Evolutionary conservation across 2,329 filamentous ascomycete genomes (phyloP).

Genomic region (Volutella citrinella): DNA sequence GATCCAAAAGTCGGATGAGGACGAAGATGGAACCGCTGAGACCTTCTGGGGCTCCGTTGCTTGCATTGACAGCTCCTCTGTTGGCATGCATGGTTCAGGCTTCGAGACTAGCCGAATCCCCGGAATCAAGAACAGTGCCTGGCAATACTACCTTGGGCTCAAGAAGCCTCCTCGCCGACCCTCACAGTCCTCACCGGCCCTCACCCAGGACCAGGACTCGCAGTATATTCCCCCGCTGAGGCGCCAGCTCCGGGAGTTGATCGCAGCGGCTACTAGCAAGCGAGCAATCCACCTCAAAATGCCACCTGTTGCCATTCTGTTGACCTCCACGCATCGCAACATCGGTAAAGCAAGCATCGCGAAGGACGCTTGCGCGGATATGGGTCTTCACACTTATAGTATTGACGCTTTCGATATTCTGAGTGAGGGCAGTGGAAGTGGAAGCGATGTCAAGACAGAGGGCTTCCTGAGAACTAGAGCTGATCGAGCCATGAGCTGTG

Average conservation of each 20-base stretch:
- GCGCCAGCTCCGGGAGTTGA: slow-evolving; percentile 75
- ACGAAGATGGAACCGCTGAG: slow-evolving; percentile 59
- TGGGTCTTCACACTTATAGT: slow-evolving; percentile 83
- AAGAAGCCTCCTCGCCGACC: slow-evolving; percentile 58
- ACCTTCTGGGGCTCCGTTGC: slow-evolving; percentile 83
- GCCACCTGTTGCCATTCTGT: slow-evolving; percentile 81
- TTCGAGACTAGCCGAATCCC: slow-evolving; percentile 81
- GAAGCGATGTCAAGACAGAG: slow-evolving; percentile 90
- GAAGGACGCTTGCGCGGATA: slow-evolving; percentile 74
- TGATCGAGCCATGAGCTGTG: slow-evolving; percentile 85
- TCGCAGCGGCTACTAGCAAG: slow-evolving; percentile 84
- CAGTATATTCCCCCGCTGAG: slow-evolving; percentile 58
- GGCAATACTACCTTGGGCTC: slow-evolving; percentile 86
- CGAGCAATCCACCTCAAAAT: slow-evolving; percentile 83
- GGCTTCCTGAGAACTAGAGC: slow-evolving; percentile 83
- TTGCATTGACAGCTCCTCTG: slow-evolving; percentile 80
- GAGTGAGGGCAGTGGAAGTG: slow-evolving; percentile 78
- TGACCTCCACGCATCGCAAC: slow-evolving; percentile 87
- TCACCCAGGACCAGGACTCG: slow-evolving; percentile 44
- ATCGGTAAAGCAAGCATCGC: slow-evolving; percentile 89
- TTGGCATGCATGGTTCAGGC: slow-evolving; percentile 88
- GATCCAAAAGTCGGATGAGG: slow-evolving; percentile 49
- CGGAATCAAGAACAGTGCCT: slow-evolving; percentile 70
- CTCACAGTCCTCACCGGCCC: slow-evolving; percentile 35
- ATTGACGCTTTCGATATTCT: slow-evolving; percentile 93